These are phyloP conservation scores for Leccinum cinnamomeum DNA, from an alignment of 1,284 basidiomycete genomes.

Conservation along the genomic window DNA sequence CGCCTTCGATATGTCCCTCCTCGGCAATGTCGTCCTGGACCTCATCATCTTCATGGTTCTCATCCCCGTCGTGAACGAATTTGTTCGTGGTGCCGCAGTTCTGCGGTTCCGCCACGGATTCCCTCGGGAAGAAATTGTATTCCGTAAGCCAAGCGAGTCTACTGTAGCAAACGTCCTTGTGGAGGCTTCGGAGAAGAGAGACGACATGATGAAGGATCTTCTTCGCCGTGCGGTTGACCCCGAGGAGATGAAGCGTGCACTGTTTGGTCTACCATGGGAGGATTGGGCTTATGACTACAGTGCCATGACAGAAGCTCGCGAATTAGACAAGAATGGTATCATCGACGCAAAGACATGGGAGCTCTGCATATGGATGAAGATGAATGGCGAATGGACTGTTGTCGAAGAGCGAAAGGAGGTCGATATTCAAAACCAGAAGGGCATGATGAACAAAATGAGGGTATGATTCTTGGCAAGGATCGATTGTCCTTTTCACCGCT, in stretches of 20 bases:
- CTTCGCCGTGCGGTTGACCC: conserved; percentile 32
- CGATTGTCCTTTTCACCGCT: background rate
- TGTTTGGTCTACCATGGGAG: conserved; percentile 35
- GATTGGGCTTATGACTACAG: conserved; percentile 35
- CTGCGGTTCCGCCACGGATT: conserved; percentile 33
- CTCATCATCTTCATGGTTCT: conserved; percentile 29
- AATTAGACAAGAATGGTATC: conserved; percentile 21
- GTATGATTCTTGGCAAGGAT: conserved; percentile 11
- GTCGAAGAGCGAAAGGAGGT: conserved; percentile 30
- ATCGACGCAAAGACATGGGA: conserved; percentile 30
- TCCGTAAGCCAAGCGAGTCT: conserved; percentile 32
- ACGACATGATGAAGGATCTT: conserved; percentile 27
- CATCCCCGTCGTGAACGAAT: conserved; percentile 25
- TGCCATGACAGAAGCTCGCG: conserved; percentile 30
- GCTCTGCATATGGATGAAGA: conserved; percentile 36
- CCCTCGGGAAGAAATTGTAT: conserved; percentile 29
- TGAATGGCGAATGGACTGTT: conserved; percentile 28
- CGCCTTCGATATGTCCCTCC: conserved; percentile 14
- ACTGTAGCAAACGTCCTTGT: conserved; percentile 29
- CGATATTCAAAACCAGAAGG: conserved; percentile 22
- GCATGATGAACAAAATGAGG: conserved; percentile 34
- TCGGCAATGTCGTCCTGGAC: conserved; percentile 30
- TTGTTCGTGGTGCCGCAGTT: conserved; percentile 20
- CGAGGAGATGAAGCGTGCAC: conserved; percentile 28
- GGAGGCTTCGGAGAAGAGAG: conserved; percentile 31